A percentile compares a stretch with the other conserved stretches of the same genome.
Conservation (phyloP, 2,329 filamentous ascomycete genomes). For the Juglanconis sp. region DNA sequence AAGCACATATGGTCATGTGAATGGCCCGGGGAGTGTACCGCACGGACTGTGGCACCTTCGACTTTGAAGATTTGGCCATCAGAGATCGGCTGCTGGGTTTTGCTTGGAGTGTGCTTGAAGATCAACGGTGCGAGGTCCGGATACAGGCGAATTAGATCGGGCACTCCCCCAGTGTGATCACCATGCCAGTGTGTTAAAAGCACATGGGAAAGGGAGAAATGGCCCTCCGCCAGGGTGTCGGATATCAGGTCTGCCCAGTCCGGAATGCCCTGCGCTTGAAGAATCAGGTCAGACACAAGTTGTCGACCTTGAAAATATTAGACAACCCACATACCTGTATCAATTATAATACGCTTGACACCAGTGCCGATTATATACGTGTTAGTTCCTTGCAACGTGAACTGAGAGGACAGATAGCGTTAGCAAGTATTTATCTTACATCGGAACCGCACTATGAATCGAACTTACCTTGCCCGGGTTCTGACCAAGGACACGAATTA, state of each 20-base stretch:
- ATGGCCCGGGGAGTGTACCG: constrained; percentile 64
- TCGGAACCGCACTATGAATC: neutral
- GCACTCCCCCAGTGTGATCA: constrained; percentile 67
- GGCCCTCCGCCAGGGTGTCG: constrained; percentile 25
- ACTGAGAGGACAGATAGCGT: constrained; percentile 35
- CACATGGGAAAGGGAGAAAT: constrained; percentile 37
- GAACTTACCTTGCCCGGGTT: constrained; percentile 39
- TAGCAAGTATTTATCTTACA: neutral
- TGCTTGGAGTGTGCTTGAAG: constrained; percentile 33
- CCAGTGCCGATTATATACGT: constrained; percentile 73
- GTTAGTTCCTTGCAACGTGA: constrained; percentile 62
- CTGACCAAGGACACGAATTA: constrained; percentile 40
- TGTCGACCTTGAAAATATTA: no score
- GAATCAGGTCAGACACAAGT: no score
- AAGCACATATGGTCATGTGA: constrained; percentile 80
- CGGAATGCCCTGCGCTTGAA: constrained; percentile 51
- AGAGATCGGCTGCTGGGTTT: constrained; percentile 28
- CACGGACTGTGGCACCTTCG: constrained; percentile 64
- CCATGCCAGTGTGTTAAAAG: constrained; percentile 74
- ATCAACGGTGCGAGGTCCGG: constrained; percentile 37
- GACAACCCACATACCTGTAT: constrained; percentile 50
- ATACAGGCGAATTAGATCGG: constrained; percentile 46
- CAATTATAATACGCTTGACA: constrained; percentile 60
- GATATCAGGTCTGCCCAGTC: constrained; percentile 48
- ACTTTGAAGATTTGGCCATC: constrained; percentile 54